Conservation (phyloP, 1,284 basidiomycete genomes). For the Ceratorhiza oryzae-sativae region DNA sequence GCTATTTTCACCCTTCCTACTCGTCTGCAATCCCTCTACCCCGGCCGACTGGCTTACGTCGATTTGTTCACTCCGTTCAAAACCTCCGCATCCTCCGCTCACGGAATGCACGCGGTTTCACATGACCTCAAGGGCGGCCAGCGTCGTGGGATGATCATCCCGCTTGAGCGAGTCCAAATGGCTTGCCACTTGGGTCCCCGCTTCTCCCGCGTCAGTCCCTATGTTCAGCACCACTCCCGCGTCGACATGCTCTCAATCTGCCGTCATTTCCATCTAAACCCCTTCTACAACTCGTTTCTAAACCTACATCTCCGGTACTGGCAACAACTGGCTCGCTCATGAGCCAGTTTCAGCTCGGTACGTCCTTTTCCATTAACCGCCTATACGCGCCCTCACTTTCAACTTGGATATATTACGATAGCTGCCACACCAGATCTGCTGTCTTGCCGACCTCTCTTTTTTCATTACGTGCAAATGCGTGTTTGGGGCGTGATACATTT, state of each 20-base stretch:
- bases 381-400: too few species aligned
- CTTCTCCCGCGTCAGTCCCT: neutral
- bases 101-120: neutral
- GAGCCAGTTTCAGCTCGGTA: too few species aligned
- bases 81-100: neutral
- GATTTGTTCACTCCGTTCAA: slow-evolving; percentile 1
- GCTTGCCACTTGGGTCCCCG: slow-evolving; percentile 15
- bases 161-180: neutral
- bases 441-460: too few species aligned
- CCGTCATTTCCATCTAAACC: neutral
- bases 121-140: neutral
- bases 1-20: too few species aligned
- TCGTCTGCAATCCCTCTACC: neutral
- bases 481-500: too few species aligned
- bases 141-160: neutral
- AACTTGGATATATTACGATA: too few species aligned
- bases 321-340: neutral
- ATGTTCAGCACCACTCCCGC: neutral
- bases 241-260: neutral
- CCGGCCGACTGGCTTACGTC: neutral
- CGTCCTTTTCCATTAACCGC: too few species aligned
- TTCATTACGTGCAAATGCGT: too few species aligned
- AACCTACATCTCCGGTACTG: neutral
- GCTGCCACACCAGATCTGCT: too few species aligned
- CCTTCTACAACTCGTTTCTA: neutral